Conservation (phyloP, 192 early-diverging fungal species). For the Dissophora ornata region DNA sequence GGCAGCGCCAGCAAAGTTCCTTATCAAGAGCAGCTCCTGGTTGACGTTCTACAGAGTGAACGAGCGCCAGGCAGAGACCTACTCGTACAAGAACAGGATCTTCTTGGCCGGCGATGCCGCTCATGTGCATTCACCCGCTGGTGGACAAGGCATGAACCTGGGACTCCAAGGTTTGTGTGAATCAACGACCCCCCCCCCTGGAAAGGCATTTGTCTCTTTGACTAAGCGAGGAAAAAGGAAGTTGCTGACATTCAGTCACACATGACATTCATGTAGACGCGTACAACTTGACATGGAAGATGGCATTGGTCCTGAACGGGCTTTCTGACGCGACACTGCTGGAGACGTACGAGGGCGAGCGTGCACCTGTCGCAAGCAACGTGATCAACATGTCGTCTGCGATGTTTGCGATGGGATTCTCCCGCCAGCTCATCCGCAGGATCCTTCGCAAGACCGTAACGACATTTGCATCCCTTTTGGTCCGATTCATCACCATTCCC, state of each 20-base stretch:
- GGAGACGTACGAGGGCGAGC: constrained; percentile 41
- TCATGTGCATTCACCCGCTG: constrained; percentile 56
- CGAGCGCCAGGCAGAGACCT: constrained; percentile 28
- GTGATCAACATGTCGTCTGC: constrained; percentile 39
- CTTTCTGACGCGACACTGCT: constrained; percentile 7
- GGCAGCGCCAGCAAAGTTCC: constrained; percentile 13
- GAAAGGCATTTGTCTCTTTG: not conserved
- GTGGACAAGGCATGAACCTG: constrained; percentile 56
- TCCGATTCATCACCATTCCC: constrained; percentile 26
- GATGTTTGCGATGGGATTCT: constrained; percentile 46
- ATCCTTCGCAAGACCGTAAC: constrained; percentile 15
- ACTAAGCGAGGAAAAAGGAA: not conserved
- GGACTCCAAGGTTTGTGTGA: constrained; percentile 58
- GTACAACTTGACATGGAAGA: constrained; percentile 60
- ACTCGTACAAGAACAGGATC: constrained; percentile 47
- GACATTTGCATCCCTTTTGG: constrained; percentile 9
- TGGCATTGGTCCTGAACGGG: constrained; percentile 48
- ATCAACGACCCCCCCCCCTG: no score
- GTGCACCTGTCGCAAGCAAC: constrained; percentile 28
- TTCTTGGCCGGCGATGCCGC: constrained; percentile 63
- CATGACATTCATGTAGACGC: no score
- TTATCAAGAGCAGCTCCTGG: constrained; percentile 23
- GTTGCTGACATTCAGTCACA: constrained; percentile 11
- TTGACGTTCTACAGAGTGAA: constrained; percentile 36
- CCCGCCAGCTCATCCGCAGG: not conserved